Evolutionary conservation across 2,329 filamentous ascomycete genomes (phyloP).

Genomic region (Alternaria viburni): DNA sequence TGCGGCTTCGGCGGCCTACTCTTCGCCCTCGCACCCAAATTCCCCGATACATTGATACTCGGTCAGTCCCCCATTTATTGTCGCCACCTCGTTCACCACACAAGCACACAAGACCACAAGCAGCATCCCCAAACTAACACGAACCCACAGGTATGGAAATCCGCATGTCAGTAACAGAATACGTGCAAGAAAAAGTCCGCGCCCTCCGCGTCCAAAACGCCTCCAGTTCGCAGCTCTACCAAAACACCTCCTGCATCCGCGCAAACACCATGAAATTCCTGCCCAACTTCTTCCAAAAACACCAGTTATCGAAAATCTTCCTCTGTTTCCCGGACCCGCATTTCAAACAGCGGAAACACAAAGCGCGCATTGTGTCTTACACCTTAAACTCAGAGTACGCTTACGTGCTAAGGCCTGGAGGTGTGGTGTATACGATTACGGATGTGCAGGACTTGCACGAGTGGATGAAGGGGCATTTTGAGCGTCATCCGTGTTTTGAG

Average conservation of each 20-base stretch:
- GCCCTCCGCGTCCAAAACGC: conserved; percentile 74
- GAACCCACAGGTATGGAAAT: conserved; percentile 79
- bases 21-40: conserved; percentile 79
- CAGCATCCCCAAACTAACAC: not conserved
- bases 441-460: conserved; percentile 92
- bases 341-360: conserved; percentile 97
- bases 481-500: conserved; percentile 78
- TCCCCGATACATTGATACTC: conserved; percentile 83
- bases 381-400: conserved; percentile 94
- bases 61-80: conserved; percentile 58
- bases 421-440: conserved; percentile 93
- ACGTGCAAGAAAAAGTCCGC: conserved; percentile 84
- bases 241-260: conserved; percentile 87
- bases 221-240: conserved; percentile 64
- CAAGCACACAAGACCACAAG: too few relatives aligned
- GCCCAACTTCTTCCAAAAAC: conserved; percentile 91
- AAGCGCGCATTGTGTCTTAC: conserved; percentile 89
- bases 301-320: conserved; percentile 88
- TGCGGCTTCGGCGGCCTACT: conserved; percentile 94
- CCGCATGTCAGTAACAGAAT: conserved; percentile 85
- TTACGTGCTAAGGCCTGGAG: conserved; percentile 81
- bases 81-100: too few relatives aligned
- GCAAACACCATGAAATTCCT: conserved; percentile 99
- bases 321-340: conserved; percentile 98
- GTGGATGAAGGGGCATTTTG: conserved; percentile 92